These are phyloP conservation scores for Lepidium africanum DNA, from an alignment of 345 rosid genomes.

Conservation along the genomic window DNA sequence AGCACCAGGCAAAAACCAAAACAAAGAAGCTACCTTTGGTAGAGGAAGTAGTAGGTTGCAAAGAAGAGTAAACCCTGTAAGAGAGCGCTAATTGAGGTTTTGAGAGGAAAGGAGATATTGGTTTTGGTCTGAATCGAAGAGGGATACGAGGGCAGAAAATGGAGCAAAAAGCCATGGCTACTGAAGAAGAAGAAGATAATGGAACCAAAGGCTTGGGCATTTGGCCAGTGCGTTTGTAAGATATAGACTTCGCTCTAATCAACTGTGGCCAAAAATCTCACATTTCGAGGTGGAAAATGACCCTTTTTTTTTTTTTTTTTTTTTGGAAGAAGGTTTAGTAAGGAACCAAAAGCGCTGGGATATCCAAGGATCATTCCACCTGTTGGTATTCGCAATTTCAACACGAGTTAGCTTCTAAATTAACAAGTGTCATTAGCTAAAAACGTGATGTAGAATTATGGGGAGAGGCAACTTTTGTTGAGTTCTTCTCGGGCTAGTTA, in stretches of 20 bases:
- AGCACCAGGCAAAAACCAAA: background rate
- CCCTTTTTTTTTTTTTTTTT: background rate
- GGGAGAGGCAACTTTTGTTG: too few species aligned
- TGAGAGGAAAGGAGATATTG: slow-evolving; percentile 31
- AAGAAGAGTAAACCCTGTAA: slow-evolving; percentile 42
- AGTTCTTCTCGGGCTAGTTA: too few species aligned
- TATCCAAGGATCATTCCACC: too few species aligned
- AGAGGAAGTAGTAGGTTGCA: slow-evolving; percentile 36
- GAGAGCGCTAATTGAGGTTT: slow-evolving; percentile 24
- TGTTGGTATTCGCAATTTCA: too few species aligned
- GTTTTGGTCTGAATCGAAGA: slow-evolving; percentile 29
- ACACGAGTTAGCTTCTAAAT: too few species aligned
- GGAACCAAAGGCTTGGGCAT: slow-evolving; percentile 1
- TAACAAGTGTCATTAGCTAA: too few species aligned
- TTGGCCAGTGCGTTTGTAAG: background rate
- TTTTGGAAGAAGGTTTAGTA: too few species aligned
- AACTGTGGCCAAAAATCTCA: slow-evolving; percentile 1
- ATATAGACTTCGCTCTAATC: background rate
- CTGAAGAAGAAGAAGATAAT: slow-evolving; percentile 32
- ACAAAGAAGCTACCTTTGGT: slow-evolving; percentile 31
- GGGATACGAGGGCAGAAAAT: slow-evolving; percentile 56
- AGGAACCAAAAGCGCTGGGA: too few species aligned
- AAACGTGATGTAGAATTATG: too few species aligned
- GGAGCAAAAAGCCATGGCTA: slow-evolving; percentile 55
- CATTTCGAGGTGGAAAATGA: slow-evolving; percentile 16